Evolutionary conservation across 345 rosid species (phyloP).

Genomic region (Iberis pinnata): DNA sequence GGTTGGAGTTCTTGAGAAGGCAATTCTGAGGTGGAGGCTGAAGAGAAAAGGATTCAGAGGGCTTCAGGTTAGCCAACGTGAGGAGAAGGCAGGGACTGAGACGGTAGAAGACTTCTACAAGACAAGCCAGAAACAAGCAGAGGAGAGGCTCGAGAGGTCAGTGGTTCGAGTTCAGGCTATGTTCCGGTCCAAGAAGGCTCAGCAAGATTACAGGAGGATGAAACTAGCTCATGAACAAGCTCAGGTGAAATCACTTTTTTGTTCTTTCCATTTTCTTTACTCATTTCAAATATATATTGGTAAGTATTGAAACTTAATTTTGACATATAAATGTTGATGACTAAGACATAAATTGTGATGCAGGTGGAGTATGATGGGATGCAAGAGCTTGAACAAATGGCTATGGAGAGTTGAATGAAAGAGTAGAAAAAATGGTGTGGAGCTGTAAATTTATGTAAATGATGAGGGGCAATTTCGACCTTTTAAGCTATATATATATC

Average conservation of each 20-base stretch:
- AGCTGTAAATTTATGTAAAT: conserved; percentile 21
- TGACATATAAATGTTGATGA: background rate
- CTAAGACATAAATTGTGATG: background rate
- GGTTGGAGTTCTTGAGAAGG: conserved; percentile 93
- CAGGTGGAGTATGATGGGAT: conserved; percentile 68
- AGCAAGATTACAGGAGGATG: conserved; percentile 78
- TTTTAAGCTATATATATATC: conserved; percentile 26
- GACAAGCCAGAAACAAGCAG: conserved; percentile 76
- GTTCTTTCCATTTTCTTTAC: background rate
- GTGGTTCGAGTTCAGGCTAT: conserved; percentile 81
- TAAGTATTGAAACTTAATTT: too few relatives aligned
- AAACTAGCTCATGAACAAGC: conserved; percentile 59
- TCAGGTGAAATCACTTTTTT: conserved; percentile 35
- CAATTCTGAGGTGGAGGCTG: conserved; percentile 72
- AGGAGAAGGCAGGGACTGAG: conserved; percentile 49
- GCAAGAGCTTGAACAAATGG: conserved; percentile 25
- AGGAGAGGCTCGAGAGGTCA: conserved; percentile 81
- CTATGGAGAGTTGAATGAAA: conserved; percentile 33
- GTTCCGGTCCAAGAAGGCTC: conserved; percentile 97
- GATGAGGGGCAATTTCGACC: conserved; percentile 6
- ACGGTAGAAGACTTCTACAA: conserved; percentile 67
- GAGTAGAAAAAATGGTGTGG: background rate
- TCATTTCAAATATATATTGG: background rate
- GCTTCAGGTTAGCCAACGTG: conserved; percentile 42
- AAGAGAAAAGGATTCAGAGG: conserved; percentile 86